Conservation (phyloP, 1,284 basidiomycete genomes). For the Ganoderma leucocontextum region DNA sequence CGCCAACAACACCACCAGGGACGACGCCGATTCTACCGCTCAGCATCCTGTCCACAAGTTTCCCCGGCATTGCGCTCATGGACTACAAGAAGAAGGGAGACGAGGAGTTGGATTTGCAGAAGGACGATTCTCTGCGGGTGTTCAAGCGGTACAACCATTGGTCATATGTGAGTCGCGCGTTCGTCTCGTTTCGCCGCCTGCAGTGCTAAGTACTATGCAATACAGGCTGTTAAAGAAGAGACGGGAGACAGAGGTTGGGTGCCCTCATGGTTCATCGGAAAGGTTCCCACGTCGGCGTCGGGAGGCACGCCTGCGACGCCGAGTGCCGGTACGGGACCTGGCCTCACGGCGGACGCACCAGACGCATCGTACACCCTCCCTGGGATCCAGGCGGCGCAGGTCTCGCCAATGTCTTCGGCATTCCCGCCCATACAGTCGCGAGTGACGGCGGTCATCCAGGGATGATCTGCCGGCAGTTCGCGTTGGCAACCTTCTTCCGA, state of each 20-base stretch:
- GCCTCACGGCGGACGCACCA: conserved; percentile 34
- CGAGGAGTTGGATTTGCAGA: conserved; percentile 87
- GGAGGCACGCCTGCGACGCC: conserved; percentile 65
- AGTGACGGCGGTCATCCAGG: conserved; percentile 37
- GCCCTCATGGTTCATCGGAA: conserved; percentile 86
- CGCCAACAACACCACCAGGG: conserved; percentile 48
- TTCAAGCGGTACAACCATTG: conserved; percentile 99
- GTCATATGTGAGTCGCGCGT: conserved; percentile 76
- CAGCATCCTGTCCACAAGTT: conserved; percentile 92
- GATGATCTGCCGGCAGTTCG: not conserved
- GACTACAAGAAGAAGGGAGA: conserved; percentile 92
- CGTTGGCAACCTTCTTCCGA: conserved; percentile 7
- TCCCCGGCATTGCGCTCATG: conserved; percentile 94
- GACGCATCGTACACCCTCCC: conserved; percentile 30
- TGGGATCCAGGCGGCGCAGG: conserved; percentile 57
- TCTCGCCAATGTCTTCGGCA: conserved; percentile 79
- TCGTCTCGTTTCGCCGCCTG: conserved; percentile 1
- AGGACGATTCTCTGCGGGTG: conserved; percentile 89
- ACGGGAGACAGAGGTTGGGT: conserved; percentile 93
- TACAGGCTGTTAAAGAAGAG: conserved; percentile 86
- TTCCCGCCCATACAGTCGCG: conserved; percentile 57
- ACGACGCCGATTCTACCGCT: conserved; percentile 85
- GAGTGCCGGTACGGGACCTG: conserved; percentile 47
- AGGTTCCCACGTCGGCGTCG: conserved; percentile 59
- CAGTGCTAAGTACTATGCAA: conserved; percentile 25